These are phyloP conservation scores for Cryptococcus sp. DNA, from an alignment of 1,284 basidiomycete genomes.

Conservation along the genomic window DNA sequence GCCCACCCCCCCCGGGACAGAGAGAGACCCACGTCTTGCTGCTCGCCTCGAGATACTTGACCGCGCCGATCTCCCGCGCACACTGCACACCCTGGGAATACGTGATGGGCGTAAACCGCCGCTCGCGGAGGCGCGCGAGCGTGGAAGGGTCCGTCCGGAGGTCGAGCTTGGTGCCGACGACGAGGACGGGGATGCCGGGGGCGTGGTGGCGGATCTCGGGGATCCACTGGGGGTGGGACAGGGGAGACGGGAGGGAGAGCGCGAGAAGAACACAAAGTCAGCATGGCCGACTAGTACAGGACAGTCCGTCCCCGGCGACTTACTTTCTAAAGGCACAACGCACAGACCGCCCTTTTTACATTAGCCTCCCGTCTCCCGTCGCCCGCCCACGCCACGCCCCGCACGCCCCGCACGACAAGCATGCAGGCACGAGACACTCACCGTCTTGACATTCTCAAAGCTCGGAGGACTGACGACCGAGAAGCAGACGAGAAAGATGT, in stretches of 20 bases:
- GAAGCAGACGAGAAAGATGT: slow-evolving; percentile 99
- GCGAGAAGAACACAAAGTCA: too few relatives aligned
- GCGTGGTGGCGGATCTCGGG: slow-evolving; percentile 97
- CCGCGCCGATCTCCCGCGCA: slow-evolving; percentile 87
- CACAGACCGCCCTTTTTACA: neutral
- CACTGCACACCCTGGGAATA: slow-evolving; percentile 55
- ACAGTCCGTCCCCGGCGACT: too few relatives aligned
- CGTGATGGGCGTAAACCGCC: slow-evolving; percentile 89
- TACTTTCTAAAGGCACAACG: slow-evolving; percentile 54
- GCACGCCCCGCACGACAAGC: too few relatives aligned
- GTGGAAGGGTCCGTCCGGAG: slow-evolving; percentile 89
- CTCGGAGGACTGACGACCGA: slow-evolving; percentile 93
- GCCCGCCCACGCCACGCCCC: too few relatives aligned
- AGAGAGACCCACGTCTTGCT: slow-evolving; percentile 63
- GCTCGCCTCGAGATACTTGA: slow-evolving; percentile 96
- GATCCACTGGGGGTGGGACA: slow-evolving; percentile 77
- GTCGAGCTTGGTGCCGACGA: slow-evolving; percentile 98
- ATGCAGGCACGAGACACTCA: too few relatives aligned
- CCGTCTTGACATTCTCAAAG: slow-evolving; percentile 71
- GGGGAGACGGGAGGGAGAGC: slow-evolving; percentile 38
- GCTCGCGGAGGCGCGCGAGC: slow-evolving; percentile 87
- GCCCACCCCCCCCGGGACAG: neutral
- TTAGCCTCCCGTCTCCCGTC: neutral
- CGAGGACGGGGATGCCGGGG: slow-evolving; percentile 85
- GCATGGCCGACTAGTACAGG: too few relatives aligned